Base-by-base conservation (phyloP, 768 basidiomycete genomes). In the Arthromyces matolae region DNA sequence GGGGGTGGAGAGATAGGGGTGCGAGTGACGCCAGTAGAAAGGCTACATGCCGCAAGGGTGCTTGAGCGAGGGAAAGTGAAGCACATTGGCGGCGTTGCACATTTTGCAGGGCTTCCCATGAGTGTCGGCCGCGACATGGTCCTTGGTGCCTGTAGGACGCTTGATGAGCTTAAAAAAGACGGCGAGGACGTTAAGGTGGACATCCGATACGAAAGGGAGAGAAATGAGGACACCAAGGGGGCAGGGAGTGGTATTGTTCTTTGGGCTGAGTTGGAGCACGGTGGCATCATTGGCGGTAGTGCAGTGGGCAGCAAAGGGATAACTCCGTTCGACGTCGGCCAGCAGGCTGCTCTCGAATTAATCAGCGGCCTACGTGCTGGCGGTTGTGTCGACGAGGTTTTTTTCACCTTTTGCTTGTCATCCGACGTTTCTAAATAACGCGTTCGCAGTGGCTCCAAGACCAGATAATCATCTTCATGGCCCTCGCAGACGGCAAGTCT, bases 341-440 rank as follows among this genome's bases (percentile, higher is more conserved):
- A 71, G 34, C 73, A 75, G 46, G 87, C 88, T 16, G 87, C 83
- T 3, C 59, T 68, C 12, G 79, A 83, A 51, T 62, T 89, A 8
- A 56, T 79, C 28, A 68, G 68, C 49, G 86, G 81, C 38, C 56
- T 89, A 47, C 61, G 72, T 10, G 73, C 78, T n/a, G 84, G 74
- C 5, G 86, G 86, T 23, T 86, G 84, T 53, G 81, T 89, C 1
- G 89, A 91, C 52, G 88, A 86, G 74, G 81, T 79, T n/a, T n/a
- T n/a, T n/a, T n/a, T n/a, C n/a, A n/a, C n/a, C 20, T 24, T 61
- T 51, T 22, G 13, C 28, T 20, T 20, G 16, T 22, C 8, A 25
- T 42, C 41, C 13, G 16, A 32, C 23, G 13, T 4, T 18, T 45
- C 34, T 22, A 37, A 39, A 13, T 33, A 33, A 18, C 8, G 12